Evolutionary conservation across 2,329 filamentous ascomycete genomes (phyloP).

Genomic region (Parastagonospora nodorum): DNA sequence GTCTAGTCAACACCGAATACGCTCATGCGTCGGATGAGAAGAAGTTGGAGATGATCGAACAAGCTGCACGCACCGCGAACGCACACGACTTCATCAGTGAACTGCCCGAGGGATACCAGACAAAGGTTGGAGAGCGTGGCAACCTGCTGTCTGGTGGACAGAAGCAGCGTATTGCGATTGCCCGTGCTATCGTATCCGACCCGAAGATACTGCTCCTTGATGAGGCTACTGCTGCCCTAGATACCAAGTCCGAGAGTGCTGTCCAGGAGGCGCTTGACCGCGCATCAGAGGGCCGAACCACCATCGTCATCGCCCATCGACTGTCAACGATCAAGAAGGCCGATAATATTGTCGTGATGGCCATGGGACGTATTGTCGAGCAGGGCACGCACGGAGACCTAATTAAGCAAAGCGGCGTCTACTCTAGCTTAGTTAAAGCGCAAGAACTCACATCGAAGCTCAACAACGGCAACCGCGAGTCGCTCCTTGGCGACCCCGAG

Average conservation of each 20-base stretch:
- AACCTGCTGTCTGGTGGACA: constrained; percentile 93
- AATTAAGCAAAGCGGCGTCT: constrained; percentile 71
- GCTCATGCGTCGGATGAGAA: constrained; percentile 70
- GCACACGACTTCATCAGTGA: constrained; percentile 87
- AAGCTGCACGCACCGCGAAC: constrained; percentile 88
- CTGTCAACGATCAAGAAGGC: constrained; percentile 93
- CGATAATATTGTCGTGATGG: constrained; percentile 96
- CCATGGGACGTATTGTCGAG: constrained; percentile 82
- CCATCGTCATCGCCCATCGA: constrained; percentile 94
- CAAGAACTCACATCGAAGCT: constrained; percentile 62
- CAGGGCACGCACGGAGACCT: constrained; percentile 87
- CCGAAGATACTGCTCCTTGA: constrained; percentile 92
- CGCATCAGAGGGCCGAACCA: constrained; percentile 84
- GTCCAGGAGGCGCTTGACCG: constrained; percentile 91
- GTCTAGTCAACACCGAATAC: constrained; percentile 80
- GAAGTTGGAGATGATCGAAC: constrained; percentile 71
- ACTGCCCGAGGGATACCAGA: constrained; percentile 88
- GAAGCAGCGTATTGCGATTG: constrained; percentile 96
- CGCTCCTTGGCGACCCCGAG: constrained; percentile 21
- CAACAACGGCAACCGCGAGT: constrained; percentile 23
- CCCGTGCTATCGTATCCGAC: constrained; percentile 85
- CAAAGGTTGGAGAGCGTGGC: constrained; percentile 92
- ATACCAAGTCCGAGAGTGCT: constrained; percentile 92
- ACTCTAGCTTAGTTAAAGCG: constrained; percentile 83
- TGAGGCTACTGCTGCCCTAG: constrained; percentile 90